Evolutionary conservation across 140 eudicot species (phyloP), one percentile per base, ranked within the genome.

Genomic region (Senecio squalidus): DNA sequence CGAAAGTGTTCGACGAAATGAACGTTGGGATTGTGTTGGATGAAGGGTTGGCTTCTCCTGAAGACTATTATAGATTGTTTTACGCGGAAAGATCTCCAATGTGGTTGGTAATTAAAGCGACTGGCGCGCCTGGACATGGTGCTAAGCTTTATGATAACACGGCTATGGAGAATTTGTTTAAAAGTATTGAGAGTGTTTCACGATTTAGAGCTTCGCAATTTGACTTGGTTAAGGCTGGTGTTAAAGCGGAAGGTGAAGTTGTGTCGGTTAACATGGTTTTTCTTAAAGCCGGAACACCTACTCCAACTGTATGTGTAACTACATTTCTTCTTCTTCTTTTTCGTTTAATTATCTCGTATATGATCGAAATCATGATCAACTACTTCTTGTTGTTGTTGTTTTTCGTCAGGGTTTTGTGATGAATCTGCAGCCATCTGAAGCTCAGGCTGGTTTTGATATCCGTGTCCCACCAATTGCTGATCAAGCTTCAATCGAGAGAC

Each of bases 381-480:
- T 36, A 34, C n/a, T 0, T 34, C n/a, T 34, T 14, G 1, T 34
- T 34, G 40, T 34, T 34, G 40, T 34, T 14, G 11, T 34, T 76
- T 20, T 71, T 28, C 48, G 14, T 50, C 71, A 93, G 99, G 99
- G 99, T 13, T 93, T 82, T 79, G 99, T 88, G 49, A 93, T 88
- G 96, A 93, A 93, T 71, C 81, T 93, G 71, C 96, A 92, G 69
- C 99, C 99, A 50, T 93, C 99, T 34, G 99, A 93, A 78, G 99
- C 99, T 5, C 67, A 79, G 65, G 99, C 99, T 55, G 96, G 89
- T 64, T 88, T 93, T 74, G 99, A 93, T 67, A 75, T 93, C 47
- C 79, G 99, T 53, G 87, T 88, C 58, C 99, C 96, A 43, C 96
- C 95, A 50, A 88, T 89, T 65, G 83, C 89, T 45, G 90, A 93